These are phyloP conservation scores for Claviceps sp. DNA, from an alignment of 2,329 filamentous ascomycete genomes.

Conservation along the genomic window DNA sequence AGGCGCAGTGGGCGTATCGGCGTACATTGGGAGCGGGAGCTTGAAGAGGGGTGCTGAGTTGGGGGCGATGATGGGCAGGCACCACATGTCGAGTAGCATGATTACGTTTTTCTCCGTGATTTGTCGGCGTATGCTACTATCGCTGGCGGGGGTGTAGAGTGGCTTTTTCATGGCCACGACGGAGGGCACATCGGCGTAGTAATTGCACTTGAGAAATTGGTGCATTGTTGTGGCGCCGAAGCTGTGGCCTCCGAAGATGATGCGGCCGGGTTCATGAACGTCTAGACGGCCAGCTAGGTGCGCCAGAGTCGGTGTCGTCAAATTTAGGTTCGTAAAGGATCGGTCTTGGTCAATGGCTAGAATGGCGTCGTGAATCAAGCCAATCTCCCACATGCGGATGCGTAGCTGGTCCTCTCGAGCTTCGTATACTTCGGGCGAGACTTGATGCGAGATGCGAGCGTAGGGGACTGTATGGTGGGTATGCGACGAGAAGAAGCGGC, in stretches of 20 bases:
- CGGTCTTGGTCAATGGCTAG: conserved; percentile 49
- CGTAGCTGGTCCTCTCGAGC: conserved; percentile 58
- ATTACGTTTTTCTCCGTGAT: conserved; percentile 54
- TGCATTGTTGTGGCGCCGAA: conserved; percentile 64
- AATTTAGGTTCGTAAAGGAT: conserved; percentile 38
- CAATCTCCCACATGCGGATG: conserved; percentile 68
- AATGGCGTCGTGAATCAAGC: conserved; percentile 54
- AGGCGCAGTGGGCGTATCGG: conserved; percentile 31
- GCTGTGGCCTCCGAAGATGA: conserved; percentile 67
- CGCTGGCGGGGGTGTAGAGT: conserved; percentile 44
- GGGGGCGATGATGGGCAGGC: conserved; percentile 53
- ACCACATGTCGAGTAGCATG: conserved; percentile 71
- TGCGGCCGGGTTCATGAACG: conserved; percentile 55
- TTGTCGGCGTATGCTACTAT: conserved; percentile 46
- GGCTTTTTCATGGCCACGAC: conserved; percentile 36
- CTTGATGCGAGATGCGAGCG: conserved; percentile 44
- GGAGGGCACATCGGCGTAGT: conserved; percentile 42
- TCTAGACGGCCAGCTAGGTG: conserved; percentile 50
- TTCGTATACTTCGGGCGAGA: conserved; percentile 50
- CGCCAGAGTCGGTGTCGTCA: conserved; percentile 33
- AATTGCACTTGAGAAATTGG: conserved; percentile 69
- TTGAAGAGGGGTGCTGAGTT: conserved; percentile 50
- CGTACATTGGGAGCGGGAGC: conserved; percentile 61
- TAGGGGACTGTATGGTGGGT: conserved; percentile 31
- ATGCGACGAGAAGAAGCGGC: conserved; percentile 14